A percentile compares a stretch with the other conserved stretches of the same genome.
Conservation (phyloP, 2,329 filamentous ascomycete species). For the Fusarium euwallaceae region DNA sequence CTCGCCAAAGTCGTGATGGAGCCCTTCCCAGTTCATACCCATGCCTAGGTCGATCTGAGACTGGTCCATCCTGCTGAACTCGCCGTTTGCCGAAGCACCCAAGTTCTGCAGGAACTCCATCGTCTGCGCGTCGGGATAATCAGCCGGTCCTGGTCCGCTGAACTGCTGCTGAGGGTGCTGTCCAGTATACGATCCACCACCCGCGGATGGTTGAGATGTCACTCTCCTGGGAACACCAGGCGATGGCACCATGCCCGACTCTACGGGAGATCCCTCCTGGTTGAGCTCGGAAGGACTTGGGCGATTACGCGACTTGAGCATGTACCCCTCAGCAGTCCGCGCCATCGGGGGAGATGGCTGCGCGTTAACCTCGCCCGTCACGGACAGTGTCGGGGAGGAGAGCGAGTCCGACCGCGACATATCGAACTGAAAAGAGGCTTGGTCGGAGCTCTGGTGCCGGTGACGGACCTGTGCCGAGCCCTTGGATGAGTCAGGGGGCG, state of each 20-base stretch:
- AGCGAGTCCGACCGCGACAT: slow-evolving; percentile 55
- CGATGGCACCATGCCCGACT: slow-evolving; percentile 61
- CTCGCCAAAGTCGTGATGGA: slow-evolving; percentile 73
- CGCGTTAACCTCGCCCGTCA: slow-evolving; percentile 50
- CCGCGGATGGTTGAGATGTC: slow-evolving; percentile 51
- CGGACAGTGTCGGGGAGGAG: slow-evolving; percentile 57
- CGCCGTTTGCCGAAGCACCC: slow-evolving; percentile 50
- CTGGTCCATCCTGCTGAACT: slow-evolving; percentile 55
- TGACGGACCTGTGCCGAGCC: slow-evolving; percentile 42
- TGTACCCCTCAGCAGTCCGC: slow-evolving; percentile 50
- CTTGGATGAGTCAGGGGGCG: slow-evolving; percentile 45
- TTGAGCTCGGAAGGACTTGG: slow-evolving; percentile 50
- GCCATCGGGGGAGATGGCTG: slow-evolving; percentile 57
- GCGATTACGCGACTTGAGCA: slow-evolving; percentile 48
- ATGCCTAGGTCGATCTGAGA: slow-evolving; percentile 74
- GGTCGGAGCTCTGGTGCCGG: slow-evolving; percentile 48
- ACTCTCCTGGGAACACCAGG: slow-evolving; percentile 56
- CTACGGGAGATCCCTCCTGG: slow-evolving; percentile 50
- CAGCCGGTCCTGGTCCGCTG: slow-evolving; percentile 51
- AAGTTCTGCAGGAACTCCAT: slow-evolving; percentile 68
- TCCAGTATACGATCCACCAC: slow-evolving; percentile 49
- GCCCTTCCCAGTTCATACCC: slow-evolving; percentile 73
- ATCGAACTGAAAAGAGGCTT: slow-evolving; percentile 53
- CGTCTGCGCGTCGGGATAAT: slow-evolving; percentile 63
- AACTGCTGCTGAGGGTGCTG: slow-evolving; percentile 49